Percentiles rank a stretch among this genome's conserved stretches.
Evolutionary conservation across 2,329 filamentous ascomycete species (phyloP).

Genomic region (Graphilbum fragrans): DNA sequence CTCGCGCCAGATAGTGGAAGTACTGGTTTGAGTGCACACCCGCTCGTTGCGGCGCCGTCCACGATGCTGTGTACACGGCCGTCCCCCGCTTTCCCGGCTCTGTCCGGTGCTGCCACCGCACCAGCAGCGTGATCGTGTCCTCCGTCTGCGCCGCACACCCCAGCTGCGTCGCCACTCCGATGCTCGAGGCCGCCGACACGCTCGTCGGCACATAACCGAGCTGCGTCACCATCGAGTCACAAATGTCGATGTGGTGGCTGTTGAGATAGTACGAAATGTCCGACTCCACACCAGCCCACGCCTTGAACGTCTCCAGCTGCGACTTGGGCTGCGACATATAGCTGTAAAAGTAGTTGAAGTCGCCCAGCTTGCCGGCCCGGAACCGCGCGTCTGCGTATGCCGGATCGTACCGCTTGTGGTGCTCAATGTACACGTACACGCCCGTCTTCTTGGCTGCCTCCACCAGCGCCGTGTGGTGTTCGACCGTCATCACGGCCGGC

Average conservation of each 20-base stretch:
- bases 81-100: slow-evolving; percentile 63
- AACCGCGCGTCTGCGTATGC: slow-evolving; percentile 81
- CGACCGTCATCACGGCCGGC: slow-evolving; percentile 75
- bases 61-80: slow-evolving; percentile 84
- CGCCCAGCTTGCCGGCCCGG: slow-evolving; percentile 64
- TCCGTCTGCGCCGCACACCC: slow-evolving; percentile 75
- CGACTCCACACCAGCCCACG: slow-evolving; percentile 82
- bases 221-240: slow-evolving; percentile 75
- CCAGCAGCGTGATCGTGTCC: slow-evolving; percentile 84
- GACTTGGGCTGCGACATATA: slow-evolving; percentile 94
- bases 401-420: slow-evolving; percentile 93
- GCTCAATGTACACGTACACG: slow-evolving; percentile 88
- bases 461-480: slow-evolving; percentile 67
- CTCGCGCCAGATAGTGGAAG: slow-evolving; percentile 82
- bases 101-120: slow-evolving; percentile 70
- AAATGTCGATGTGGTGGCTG: slow-evolving; percentile 86
- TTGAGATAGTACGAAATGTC: slow-evolving; percentile 97
- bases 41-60: slow-evolving; percentile 85
- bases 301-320: slow-evolving; percentile 87
- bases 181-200: slow-evolving; percentile 67
- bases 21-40: slow-evolving; percentile 97
- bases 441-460: slow-evolving; percentile 58
- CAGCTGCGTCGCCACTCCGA: slow-evolving; percentile 64
- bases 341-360: slow-evolving; percentile 97
- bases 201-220: slow-evolving; percentile 63